phyloP scores from a whole-genome alignment of 768 basidiomycete genomes.

The Sutorius australiensis region DNA sequence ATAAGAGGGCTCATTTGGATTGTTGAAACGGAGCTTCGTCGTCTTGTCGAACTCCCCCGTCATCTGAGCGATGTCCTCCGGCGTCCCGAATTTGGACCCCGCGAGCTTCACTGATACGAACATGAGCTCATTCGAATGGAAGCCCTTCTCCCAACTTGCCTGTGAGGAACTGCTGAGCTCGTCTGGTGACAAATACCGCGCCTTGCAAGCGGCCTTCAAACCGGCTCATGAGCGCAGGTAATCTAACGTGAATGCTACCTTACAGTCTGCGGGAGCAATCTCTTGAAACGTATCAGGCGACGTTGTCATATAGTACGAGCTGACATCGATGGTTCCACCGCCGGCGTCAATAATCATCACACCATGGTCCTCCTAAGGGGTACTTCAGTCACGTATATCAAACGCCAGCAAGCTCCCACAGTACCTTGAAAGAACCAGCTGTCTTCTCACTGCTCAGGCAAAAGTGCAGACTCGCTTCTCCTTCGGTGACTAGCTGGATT shows the following conservation, averaged over 20 bases:
- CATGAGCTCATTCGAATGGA: not conserved
- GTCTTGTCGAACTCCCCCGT: conserved; percentile 42
- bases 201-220: conserved; percentile 46
- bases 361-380: conserved; percentile 39
- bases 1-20: conserved; percentile 38
- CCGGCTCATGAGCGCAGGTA: not conserved
- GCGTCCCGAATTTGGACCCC: conserved; percentile 37
- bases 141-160: conserved; percentile 23
- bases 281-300: conserved; percentile 40
- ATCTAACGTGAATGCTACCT: conserved; percentile 2
- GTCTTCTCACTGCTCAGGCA: conserved; percentile 38
- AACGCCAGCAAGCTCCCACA: not conserved
- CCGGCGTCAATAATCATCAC: conserved; percentile 60
- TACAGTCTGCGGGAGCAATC: conserved; percentile 45
- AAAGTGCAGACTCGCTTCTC: conserved; percentile 51
- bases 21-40: conserved; percentile 44
- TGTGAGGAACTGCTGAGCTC: conserved; percentile 38
- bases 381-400: not conserved
- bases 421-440: conserved; percentile 26
- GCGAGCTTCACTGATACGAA: conserved; percentile 35
- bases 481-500: conserved; percentile 47
- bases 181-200: conserved; percentile 47
- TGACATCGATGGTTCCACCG: conserved; percentile 60
- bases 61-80: conserved; percentile 42
- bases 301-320: conserved; percentile 45